Base-by-base conservation (phyloP, 140 eudicot genomes). In the Stevia rebaudiana region DNA sequence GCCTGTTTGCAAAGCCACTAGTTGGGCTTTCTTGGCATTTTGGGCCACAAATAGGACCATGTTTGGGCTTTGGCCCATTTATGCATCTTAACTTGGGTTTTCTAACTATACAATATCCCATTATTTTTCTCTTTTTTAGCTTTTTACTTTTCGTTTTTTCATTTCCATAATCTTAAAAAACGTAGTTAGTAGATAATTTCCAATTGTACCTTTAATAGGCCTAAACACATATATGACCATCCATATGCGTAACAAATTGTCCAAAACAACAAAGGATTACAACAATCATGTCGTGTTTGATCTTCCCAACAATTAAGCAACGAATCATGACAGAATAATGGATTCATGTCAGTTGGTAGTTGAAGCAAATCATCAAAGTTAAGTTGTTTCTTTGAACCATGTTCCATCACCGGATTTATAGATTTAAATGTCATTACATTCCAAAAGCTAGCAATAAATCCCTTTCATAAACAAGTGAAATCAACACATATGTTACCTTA, bases 201-300 rank as follows among this genome's bases (percentile, higher is more conserved):
- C 28, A 59, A 47, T 28, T 36, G 25, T 80, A 90, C 98, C 98
- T 90, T 90, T 70, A 90, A 49, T 30, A 90, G 58, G 52, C 95
- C 98, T 70, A 90, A 67, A 33, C 89, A 75, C 43, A 87, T 63
- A 65, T 90, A 87, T 21, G 88, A 80, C 91, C 94, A 87, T 70
- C 98, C 98, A 69, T 84, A 90, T 66, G 94, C 88, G 53, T 46
- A 76, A 60, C 82, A 90, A 22, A 90, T 77, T 42, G 94, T 79
- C 78, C 76, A 80, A 70, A 90, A 76, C 70, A 90, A 75, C 33
- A 94, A 90, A 49, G 95, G 91, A 63, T 76, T 69, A 51, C 71
- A 58, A 73, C 11, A 10, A 64, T 68, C 50, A 16, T 55, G 41
- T 60, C 52, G 74, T 68, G 63, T 79, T 75, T 82, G 94, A 73